Conservation (phyloP, 108 stramenopile species). For the Cyclotella choctawhatcheeana region DNA sequence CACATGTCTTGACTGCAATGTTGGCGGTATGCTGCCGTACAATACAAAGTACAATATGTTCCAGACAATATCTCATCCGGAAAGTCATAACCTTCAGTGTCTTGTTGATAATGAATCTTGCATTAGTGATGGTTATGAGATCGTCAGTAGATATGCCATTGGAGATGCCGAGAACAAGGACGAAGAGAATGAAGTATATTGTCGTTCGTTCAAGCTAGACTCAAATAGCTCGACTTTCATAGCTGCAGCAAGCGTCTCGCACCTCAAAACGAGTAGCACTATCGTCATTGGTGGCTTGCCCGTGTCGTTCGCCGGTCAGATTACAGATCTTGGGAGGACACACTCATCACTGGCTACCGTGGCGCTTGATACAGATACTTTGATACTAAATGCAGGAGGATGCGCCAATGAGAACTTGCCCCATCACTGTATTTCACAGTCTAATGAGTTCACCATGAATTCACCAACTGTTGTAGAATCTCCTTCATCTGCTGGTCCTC, state of each 20-base stretch:
- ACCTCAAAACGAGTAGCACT: background rate
- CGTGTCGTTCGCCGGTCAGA: background rate
- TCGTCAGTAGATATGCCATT: conserved; percentile 4
- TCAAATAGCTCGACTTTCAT: conserved; percentile 4
- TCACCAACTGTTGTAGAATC: background rate
- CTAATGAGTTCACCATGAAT: background rate
- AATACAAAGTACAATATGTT: conserved; percentile 7
- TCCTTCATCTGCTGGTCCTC: too few species aligned
- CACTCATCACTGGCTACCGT: conserved; percentile 5
- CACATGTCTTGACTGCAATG: conserved; percentile 11
- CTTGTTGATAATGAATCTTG: conserved; percentile 6
- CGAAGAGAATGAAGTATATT: conserved; percentile 1
- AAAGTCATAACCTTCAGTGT: conserved; percentile 8
- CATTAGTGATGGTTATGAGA: conserved; percentile 15
- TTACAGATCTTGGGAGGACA: background rate
- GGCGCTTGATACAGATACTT: conserved; percentile 2
- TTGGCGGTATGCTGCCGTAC: background rate
- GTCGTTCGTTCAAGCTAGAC: conserved; percentile 6
- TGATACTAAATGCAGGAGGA: conserved; percentile 6
- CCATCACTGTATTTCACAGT: conserved; percentile 12
- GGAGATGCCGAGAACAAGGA: background rate
- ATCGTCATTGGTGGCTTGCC: conserved; percentile 8
- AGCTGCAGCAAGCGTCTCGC: background rate
- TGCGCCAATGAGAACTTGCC: conserved; percentile 4
- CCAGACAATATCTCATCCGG: background rate